phyloP scores from a whole-genome alignment of 495 filamentous ascomycete species.

The Hypomontagnella monticulosa region DNA sequence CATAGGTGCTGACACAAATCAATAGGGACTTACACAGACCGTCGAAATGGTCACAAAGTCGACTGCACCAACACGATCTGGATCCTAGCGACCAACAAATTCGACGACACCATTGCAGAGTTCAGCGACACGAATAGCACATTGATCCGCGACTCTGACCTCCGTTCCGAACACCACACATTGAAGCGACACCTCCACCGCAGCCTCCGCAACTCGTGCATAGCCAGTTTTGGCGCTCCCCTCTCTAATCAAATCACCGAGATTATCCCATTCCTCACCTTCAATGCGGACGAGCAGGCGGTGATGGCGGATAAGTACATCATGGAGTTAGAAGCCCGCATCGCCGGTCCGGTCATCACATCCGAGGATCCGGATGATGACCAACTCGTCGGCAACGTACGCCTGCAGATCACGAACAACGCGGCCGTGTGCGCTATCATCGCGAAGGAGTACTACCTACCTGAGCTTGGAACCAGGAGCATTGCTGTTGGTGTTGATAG shows the following conservation, averaged over 20 bases:
- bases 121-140: slow-evolving; percentile 46
- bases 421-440: slow-evolving; percentile 49
- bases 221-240: slow-evolving; percentile 46
- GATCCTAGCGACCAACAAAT: slow-evolving; percentile 64
- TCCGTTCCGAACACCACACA: slow-evolving; percentile 25
- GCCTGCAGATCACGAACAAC: slow-evolving; percentile 47
- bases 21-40: slow-evolving; percentile 55
- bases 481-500: slow-evolving; percentile 36
- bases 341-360: slow-evolving; percentile 35
- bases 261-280: slow-evolving; percentile 61
- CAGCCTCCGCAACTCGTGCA: slow-evolving; percentile 45
- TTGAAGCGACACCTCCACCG: slow-evolving; percentile 46
- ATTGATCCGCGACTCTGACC: slow-evolving; percentile 36
- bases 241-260: slow-evolving; percentile 54
- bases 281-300: slow-evolving; percentile 52
- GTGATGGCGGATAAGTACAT: slow-evolving; percentile 58
- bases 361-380: slow-evolving; percentile 45
- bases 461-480: slow-evolving; percentile 54
- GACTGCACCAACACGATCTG: slow-evolving; percentile 66
- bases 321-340: slow-evolving; percentile 48
- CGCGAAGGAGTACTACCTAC: slow-evolving; percentile 48
- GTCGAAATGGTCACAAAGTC: slow-evolving; percentile 51
- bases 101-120: slow-evolving; percentile 52
- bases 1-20: slow-evolving; percentile 31
- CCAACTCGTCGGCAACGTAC: slow-evolving; percentile 50